A percentile compares a stretch with the other conserved stretches of the same genome.
phyloP scores from a whole-genome alignment of 2,329 filamentous ascomycete genomes.

The Corniculantispora saksenae region DNA sequence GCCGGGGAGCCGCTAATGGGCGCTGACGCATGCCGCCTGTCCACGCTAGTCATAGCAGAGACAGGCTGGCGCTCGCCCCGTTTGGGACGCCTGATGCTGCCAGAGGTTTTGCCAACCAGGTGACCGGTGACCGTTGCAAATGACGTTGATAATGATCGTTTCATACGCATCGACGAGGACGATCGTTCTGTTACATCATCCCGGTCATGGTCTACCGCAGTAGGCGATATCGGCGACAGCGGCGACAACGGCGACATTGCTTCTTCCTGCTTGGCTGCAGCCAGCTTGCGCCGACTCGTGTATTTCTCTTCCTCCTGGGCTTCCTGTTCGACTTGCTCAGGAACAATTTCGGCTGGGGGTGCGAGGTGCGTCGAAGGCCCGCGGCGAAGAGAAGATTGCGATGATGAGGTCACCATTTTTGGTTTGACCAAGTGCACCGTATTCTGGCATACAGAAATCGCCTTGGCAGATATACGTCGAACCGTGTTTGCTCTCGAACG shows the following conservation, averaged over 20 bases:
- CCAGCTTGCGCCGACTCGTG: neutral
- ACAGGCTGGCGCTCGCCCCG: conserved; percentile 35
- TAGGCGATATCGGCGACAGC: neutral
- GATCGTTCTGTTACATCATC: conserved; percentile 38
- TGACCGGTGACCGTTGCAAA: conserved; percentile 54
- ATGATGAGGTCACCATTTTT: conserved; percentile 33
- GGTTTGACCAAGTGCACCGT: conserved; percentile 39
- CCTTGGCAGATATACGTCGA: conserved; percentile 31
- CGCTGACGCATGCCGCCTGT: conserved; percentile 56
- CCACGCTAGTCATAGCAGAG: conserved; percentile 41
- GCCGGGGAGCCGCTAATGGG: conserved; percentile 40
- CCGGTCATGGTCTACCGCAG: conserved; percentile 5
- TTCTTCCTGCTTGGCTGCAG: neutral
- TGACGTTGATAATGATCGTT: conserved; percentile 60
- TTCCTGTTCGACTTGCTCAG: conserved; percentile 2
- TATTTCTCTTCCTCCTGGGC: conserved; percentile 14
- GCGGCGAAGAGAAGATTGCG: neutral
- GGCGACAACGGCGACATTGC: neutral
- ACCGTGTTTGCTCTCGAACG: conserved; percentile 17
- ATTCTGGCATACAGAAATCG: conserved; percentile 19
- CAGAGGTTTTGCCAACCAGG: conserved; percentile 56
- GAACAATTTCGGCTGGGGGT: conserved; percentile 26
- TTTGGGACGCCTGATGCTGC: conserved; percentile 59
- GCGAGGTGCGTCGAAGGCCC: conserved; percentile 13
- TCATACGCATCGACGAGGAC: conserved; percentile 44